phyloP scores from a whole-genome alignment of 2,329 filamentous ascomycete species.

The Xylaria multiplex region DNA sequence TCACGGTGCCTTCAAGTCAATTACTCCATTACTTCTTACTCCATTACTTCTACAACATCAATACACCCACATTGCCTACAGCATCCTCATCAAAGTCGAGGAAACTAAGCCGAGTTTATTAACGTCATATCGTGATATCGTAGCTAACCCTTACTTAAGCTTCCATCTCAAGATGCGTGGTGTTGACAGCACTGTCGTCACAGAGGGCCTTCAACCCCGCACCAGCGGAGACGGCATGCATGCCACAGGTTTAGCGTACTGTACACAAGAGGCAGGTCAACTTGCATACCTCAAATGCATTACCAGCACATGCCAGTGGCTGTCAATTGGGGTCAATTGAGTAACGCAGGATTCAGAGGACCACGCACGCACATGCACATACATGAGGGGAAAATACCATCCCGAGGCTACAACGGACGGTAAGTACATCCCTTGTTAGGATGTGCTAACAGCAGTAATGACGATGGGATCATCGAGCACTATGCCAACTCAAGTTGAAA shows the following conservation, averaged over 20 bases:
- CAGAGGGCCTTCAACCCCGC: conserved; percentile 30
- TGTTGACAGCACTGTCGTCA: conserved; percentile 12
- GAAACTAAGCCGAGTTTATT: background rate
- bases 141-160: background rate
- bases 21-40: too few relatives aligned
- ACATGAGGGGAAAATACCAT: conserved; percentile 10
- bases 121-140: conserved; percentile 17
- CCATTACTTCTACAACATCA: too few relatives aligned
- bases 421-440: background rate
- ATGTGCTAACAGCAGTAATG: conserved; percentile 12
- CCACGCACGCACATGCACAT: background rate
- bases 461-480: conserved; percentile 31
- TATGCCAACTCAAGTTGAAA: conserved; percentile 12
- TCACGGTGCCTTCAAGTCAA: too few relatives aligned
- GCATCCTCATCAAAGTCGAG: background rate
- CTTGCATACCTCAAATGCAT: background rate
- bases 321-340: conserved; percentile 8
- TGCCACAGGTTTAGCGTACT: conserved; percentile 4
- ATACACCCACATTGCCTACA: too few relatives aligned
- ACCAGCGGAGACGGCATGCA: conserved; percentile 5
- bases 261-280: background rate
- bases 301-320: conserved; percentile 1
- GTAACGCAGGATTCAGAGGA: background rate
- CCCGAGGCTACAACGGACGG: background rate
- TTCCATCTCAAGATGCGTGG: background rate